Evolutionary conservation across 345 rosid species (phyloP).

Genomic region (Eucalyptus cloeziana): DNA sequence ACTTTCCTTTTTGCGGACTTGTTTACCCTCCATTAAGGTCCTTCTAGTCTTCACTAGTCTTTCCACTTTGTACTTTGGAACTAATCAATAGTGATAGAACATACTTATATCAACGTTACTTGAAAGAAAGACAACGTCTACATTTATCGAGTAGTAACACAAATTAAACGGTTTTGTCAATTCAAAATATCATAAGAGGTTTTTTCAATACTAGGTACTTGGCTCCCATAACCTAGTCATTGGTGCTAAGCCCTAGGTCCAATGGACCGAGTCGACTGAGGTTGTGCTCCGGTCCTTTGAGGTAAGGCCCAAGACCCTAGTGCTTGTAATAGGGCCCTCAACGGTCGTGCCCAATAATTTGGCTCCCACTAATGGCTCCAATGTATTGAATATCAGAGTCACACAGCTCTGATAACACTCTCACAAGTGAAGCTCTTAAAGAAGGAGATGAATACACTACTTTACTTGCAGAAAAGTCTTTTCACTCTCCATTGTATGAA

Average conservation of each 20-base stretch:
- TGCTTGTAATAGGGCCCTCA: neutral
- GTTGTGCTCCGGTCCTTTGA: neutral
- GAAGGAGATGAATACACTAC: too few relatives aligned
- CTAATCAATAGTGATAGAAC: neutral
- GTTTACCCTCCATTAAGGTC: neutral
- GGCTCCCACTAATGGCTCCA: constrained; percentile 36
- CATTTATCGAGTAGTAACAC: neutral
- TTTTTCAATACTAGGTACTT: neutral
- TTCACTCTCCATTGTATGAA: too few relatives aligned
- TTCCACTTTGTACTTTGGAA: neutral
- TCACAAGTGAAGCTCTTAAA: too few relatives aligned
- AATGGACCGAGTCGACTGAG: neutral
- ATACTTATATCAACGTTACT: neutral
- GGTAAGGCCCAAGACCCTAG: neutral
- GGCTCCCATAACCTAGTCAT: neutral
- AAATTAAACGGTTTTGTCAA: neutral
- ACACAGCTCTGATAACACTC: too few relatives aligned
- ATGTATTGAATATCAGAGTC: neutral
- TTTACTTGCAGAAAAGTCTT: too few relatives aligned
- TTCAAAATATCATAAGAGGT: neutral
- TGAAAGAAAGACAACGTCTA: neutral
- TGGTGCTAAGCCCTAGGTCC: neutral
- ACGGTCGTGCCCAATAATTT: neutral
- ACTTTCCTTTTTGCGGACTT: neutral
- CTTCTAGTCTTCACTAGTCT: neutral